Percentiles rank a stretch among this genome's conserved stretches.
These are phyloP conservation scores for Cordyceps fumosorosea DNA, from an alignment of 2,329 filamentous ascomycete species.

Conservation along the genomic window DNA sequence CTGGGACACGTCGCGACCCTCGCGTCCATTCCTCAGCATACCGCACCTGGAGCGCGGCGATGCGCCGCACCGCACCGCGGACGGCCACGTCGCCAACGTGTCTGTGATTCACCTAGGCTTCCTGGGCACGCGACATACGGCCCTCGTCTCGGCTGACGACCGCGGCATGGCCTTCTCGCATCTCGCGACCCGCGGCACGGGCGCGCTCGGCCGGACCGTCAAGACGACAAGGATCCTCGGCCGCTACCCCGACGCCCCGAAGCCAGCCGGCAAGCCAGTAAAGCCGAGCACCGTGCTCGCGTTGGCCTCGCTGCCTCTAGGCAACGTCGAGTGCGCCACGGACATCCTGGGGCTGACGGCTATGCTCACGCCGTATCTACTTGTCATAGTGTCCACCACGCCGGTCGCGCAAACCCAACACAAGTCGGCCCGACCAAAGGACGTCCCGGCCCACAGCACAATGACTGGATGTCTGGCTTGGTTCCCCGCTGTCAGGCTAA, in stretches of 20 bases:
- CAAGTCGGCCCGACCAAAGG: slow-evolving; percentile 85
- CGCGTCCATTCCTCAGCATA: slow-evolving; percentile 83
- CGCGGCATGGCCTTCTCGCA: slow-evolving; percentile 98
- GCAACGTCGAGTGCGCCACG: slow-evolving; percentile 86
- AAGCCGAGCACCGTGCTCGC: slow-evolving; percentile 94
- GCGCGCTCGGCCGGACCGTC: slow-evolving; percentile 75
- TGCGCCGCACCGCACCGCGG: slow-evolving; percentile 57
- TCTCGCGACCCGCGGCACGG: slow-evolving; percentile 83
- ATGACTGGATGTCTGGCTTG: slow-evolving; percentile 92
- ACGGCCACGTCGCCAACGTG: slow-evolving; percentile 76
- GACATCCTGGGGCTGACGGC: slow-evolving; percentile 87
- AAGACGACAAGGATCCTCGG: slow-evolving; percentile 88
- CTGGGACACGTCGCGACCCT: slow-evolving; percentile 82
- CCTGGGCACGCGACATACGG: slow-evolving; percentile 85
- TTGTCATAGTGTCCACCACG: slow-evolving; percentile 96
- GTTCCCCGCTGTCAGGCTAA: slow-evolving; percentile 94
- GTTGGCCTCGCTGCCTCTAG: slow-evolving; percentile 82
- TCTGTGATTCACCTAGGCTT: slow-evolving; percentile 90
- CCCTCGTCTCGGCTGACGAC: slow-evolving; percentile 90
- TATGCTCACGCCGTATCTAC: slow-evolving; percentile 87
- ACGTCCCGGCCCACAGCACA: slow-evolving; percentile 80
- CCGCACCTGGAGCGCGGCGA: slow-evolving; percentile 64
- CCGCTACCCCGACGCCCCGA: slow-evolving; percentile 70
- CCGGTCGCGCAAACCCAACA: slow-evolving; percentile 94
- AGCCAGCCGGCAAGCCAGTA: slow-evolving; percentile 56